Percentiles rank a stretch among this genome's conserved stretches.
These are phyloP conservation scores for Penicillium sp. DNA, from an alignment of 2,329 filamentous ascomycete species.

Conservation along the genomic window DNA sequence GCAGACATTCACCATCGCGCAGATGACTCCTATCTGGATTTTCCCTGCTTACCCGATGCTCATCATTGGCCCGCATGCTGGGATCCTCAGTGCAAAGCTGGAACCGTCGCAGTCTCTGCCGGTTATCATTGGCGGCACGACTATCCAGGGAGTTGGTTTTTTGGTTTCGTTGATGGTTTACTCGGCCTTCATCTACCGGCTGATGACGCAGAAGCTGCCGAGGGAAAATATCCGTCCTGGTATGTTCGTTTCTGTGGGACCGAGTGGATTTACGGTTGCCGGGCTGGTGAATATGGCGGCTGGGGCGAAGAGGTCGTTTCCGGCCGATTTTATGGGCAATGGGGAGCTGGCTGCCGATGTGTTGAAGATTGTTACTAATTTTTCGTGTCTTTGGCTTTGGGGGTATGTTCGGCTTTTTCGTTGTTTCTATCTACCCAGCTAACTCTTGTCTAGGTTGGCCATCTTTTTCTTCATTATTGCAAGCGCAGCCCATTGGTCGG, in stretches of 20 bases:
- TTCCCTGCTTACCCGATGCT: constrained; percentile 82
- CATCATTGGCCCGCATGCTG: constrained; percentile 71
- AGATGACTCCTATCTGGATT: constrained; percentile 87
- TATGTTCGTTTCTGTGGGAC: constrained; percentile 83
- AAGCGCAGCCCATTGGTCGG: constrained; percentile 72
- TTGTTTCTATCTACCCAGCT: constrained; percentile 6
- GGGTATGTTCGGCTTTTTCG: constrained; percentile 44
- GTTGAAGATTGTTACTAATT: constrained; percentile 57
- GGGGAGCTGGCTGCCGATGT: constrained; percentile 56
- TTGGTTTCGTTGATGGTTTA: constrained; percentile 75
- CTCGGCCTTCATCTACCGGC: constrained; percentile 76
- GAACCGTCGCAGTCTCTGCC: constrained; percentile 47
- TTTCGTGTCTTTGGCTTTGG: constrained; percentile 77
- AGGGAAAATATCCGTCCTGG: constrained; percentile 72
- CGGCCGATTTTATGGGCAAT: constrained; percentile 57
- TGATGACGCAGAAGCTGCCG: constrained; percentile 86
- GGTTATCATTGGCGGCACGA: constrained; percentile 60
- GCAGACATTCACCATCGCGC: constrained; percentile 69
- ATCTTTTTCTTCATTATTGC: constrained; percentile 82
- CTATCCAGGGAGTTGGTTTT: constrained; percentile 65
- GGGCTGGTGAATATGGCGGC: constrained; percentile 60
- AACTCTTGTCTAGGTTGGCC: constrained; percentile 53
- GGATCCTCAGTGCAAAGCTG: constrained; percentile 54
- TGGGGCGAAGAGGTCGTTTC: constrained; percentile 50
- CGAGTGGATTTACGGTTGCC: constrained; percentile 67